Evolutionary conservation across 208 protist species (phyloP), one percentile per base, ranked within the genome.

Genomic region (Kentomonas sorsogonicus): DNA sequence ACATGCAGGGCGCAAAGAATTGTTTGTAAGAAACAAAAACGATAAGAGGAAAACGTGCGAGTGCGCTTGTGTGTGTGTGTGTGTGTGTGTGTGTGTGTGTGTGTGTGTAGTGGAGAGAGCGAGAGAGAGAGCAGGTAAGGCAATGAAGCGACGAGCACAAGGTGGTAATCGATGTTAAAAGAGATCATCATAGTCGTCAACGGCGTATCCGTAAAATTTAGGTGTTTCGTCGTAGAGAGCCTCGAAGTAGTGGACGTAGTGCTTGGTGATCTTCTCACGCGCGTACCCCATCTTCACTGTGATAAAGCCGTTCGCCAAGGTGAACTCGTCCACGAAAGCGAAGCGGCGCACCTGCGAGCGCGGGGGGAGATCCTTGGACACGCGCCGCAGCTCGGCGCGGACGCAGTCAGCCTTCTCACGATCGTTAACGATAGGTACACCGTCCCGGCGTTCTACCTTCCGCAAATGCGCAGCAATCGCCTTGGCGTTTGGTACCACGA

Each of bases 171-270:
- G 43, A 26, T 47, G n/a, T 33, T 53, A 95, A 63, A 95, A 95
- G 16, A 95, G 57, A 51, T 95, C 89, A 46, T 95, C 89, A 65
- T 95, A 95, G 69, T 95, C 89, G 53, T 95, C 89, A 22, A 95
- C 89, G 16, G 89, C 89, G 58, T 84, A 89, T n/a, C 89, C 89
- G 68, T 84, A 95, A 48, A 95, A 95, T 67, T 93, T 93, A 20
- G 89, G 89, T 26, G 85, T 93, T 38, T 93, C 85, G 55, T 95
- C 89, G 56, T 93, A 95, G 33, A 95, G 45, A 0, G 85, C 85
- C 22, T 89, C 77, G 31, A 95, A 82, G 72, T 95, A 95, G 69
- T 95, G 82, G n/a, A 91, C 74, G 59, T 93, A 95, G 62, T 95
- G 85, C 10, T 57, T 73, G 59, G 88, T 83, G 29, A 95, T 89